These are phyloP conservation scores for Aspergillus novoparasiticus DNA, from an alignment of 2,329 filamentous ascomycete genomes.

Conservation along the genomic window DNA sequence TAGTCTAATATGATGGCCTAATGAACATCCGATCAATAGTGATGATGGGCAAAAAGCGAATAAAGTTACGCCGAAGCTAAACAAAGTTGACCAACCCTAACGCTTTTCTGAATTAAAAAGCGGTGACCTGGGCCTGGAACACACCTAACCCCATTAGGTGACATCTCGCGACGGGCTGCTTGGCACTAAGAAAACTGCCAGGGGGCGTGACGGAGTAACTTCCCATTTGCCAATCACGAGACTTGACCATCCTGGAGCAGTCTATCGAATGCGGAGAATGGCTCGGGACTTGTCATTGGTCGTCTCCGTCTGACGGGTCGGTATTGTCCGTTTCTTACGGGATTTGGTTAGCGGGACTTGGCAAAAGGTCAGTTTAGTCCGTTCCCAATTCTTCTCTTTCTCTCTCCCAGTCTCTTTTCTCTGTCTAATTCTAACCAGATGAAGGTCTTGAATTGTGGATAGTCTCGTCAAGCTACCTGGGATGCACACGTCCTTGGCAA, in stretches of 20 bases:
- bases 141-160: constrained; percentile 23
- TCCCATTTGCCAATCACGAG: constrained; percentile 10
- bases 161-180: constrained; percentile 27
- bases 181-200: constrained; percentile 11
- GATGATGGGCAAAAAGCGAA: background rate
- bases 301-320: constrained; percentile 4
- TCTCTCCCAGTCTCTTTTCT: background rate
- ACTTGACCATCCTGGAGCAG: constrained; percentile 6
- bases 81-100: constrained; percentile 12
- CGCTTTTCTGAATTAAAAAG: constrained; percentile 3
- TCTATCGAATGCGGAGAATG: constrained; percentile 22
- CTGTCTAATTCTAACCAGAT: background rate
- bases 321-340: constrained; percentile 11
- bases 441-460: background rate
- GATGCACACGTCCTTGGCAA: background rate
- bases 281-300: constrained; percentile 10
- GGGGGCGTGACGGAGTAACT: constrained; percentile 1
- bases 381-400: background rate
- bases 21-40: no score
- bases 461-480: background rate
- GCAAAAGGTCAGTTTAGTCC: constrained; percentile 8
- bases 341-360: constrained; percentile 5
- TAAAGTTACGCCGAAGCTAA: constrained; percentile 12
- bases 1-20: background rate
- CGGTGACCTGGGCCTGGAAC: constrained; percentile 8